Conservation (phyloP, 106 monocot species). For the Chionographis japonica region DNA sequence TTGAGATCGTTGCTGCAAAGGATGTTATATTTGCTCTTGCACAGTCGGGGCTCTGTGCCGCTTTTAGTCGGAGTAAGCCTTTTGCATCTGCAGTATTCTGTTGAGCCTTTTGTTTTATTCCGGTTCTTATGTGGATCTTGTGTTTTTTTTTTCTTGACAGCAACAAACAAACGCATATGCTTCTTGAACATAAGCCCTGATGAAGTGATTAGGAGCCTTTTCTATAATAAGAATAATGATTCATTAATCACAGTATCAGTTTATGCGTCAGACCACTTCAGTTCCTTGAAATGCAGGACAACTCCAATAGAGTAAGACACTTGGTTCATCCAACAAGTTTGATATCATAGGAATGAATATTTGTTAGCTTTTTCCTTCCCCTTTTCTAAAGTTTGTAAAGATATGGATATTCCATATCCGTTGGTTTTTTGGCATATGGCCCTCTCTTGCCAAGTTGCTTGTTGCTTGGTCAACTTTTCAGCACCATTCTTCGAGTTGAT, state of each 20-base stretch:
- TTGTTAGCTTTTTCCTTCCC: too few species aligned
- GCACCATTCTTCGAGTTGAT: too few species aligned
- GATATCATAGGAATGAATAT: too few species aligned
- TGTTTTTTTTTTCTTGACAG: constrained; percentile 39
- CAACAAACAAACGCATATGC: constrained; percentile 77
- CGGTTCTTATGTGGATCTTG: neutral
- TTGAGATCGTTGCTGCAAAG: constrained; percentile 88
- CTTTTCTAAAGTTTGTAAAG: too few species aligned
- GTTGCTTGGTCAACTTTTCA: too few species aligned
- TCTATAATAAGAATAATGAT: constrained; percentile 91
- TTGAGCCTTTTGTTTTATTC: neutral
- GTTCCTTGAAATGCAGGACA: constrained; percentile 84
- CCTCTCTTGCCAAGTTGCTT: too few species aligned
- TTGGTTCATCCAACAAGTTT: neutral
- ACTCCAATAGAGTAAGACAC: constrained; percentile 82
- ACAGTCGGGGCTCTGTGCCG: constrained; percentile 76
- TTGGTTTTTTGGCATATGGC: too few species aligned
- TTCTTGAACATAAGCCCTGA: constrained; percentile 82
- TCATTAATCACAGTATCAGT: constrained; percentile 90
- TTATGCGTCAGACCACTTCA: constrained; percentile 87
- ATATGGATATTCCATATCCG: too few species aligned
- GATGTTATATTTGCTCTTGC: constrained; percentile 90
- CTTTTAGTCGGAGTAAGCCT: constrained; percentile 68
- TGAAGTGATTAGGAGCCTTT: constrained; percentile 92
- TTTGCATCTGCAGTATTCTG: constrained; percentile 9